A percentile compares a stretch with the other conserved stretches of the same genome.
These are phyloP conservation scores for Pezicula neosporulosa DNA, from an alignment of 2,329 filamentous ascomycete species.

Conservation along the genomic window DNA sequence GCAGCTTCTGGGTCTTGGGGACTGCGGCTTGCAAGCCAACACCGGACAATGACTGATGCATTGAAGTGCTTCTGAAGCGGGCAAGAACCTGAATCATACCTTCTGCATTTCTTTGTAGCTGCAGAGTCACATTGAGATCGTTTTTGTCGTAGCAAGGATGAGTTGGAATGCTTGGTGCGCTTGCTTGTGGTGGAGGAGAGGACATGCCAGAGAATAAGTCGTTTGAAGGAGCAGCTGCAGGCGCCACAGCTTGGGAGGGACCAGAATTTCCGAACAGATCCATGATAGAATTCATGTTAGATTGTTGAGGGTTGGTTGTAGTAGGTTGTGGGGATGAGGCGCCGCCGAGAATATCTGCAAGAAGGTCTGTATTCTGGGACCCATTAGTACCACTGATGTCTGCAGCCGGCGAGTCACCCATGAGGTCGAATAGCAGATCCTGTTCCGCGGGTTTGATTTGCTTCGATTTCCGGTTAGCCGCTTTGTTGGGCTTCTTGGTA, in stretches of 20 bases:
- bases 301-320: constrained; percentile 51
- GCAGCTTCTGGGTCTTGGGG: constrained; percentile 92
- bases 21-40: constrained; percentile 92
- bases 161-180: constrained; percentile 43
- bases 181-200: constrained; percentile 46
- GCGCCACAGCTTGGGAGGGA: constrained; percentile 42
- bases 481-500: constrained; percentile 62
- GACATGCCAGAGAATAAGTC: constrained; percentile 48
- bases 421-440: constrained; percentile 87
- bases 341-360: constrained; percentile 88
- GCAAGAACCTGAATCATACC: constrained; percentile 78
- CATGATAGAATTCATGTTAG: constrained; percentile 75
- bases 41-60: constrained; percentile 61
- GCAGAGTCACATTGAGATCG: constrained; percentile 74
- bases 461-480: constrained; percentile 71
- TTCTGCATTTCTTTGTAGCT: constrained; percentile 78
- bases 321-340: constrained; percentile 45
- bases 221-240: constrained; percentile 37
- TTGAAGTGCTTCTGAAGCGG: constrained; percentile 75
- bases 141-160: constrained; percentile 84
- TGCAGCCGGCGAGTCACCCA: constrained; percentile 70
- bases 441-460: constrained; percentile 82
- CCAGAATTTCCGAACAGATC: constrained; percentile 68
- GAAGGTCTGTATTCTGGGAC: constrained; percentile 51
- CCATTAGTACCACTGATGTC: constrained; percentile 44